Base-by-base conservation (phyloP, 768 basidiomycete genomes). In the Suillus luteus region DNA sequence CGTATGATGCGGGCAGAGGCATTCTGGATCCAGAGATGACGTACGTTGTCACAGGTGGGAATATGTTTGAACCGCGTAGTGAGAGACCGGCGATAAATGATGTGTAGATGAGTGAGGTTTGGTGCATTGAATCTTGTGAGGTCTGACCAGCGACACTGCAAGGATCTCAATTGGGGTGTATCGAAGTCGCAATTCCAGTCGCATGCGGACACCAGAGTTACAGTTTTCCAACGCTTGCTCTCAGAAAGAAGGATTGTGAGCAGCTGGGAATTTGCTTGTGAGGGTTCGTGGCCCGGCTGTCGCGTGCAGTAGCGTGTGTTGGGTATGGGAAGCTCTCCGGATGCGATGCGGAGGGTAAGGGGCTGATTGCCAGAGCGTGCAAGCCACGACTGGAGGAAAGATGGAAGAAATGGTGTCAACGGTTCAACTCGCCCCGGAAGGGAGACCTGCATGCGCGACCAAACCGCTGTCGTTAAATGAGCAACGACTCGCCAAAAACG, bases 341-440 rank as follows among this genome's bases (percentile, higher is more conserved):
- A 54, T 19, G 12, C 2, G 19, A 54, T 54, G 19, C 31, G 52
- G 31, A 54, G 52, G 52, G 52, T 54, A 19, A 54, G 52, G 11
- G 52, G 52, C 33, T 54, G 52, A 54, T 35, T 33, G 19, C 31
- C 52, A 54, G 52, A 54, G 11, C 19, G 52, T 19, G 52, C 52
- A n/a, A 54, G 52, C 52, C 52, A 54, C 52, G 52, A 54, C 52
- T 54, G 52, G 33, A 54, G 52, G 52, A 54, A n/a, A 54, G 52
- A 54, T 54, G 33, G 52, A 35, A 54, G 52, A 35, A 54, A 54
- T 10, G 52, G 52, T 35, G 19, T 54, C 52, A 54, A 54, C 0
- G 52, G 52, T 35, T 54, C 52, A 10, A 7, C 19, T 54, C 52
- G 52, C 6, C 52, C 52, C 6, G 52, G 33, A 54, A 54, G 52